Base-by-base conservation (phyloP, 352 stramenopile genomes). In the Pseudoperonospora humuli region DNA sequence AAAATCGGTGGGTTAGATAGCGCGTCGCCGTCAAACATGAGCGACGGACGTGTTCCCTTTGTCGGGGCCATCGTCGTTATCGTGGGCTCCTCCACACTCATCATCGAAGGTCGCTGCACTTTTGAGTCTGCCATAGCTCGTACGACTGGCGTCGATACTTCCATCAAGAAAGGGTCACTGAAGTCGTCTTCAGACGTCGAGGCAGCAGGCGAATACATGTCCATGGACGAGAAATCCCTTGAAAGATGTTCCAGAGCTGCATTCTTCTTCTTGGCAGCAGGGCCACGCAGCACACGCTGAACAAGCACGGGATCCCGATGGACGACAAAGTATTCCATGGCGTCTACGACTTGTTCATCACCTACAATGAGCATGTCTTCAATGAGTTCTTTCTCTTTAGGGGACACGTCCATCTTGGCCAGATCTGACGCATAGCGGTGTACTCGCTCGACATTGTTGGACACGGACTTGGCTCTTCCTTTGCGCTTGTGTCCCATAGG, bases 271-370 rank as follows among this genome's bases (percentile, higher is more conserved):
- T 61, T 51, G 7, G 46, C 45, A 14, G 18, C 58, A 9, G 68
- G 76, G 2, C 76, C 73, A 15, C 48, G 63, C 27, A 89, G 37
- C 24, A 75, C 71, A 2, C 76, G 65, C 3, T 61, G 60, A 31
- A 89, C 60, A 0, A 56, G 57, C 9, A 64, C 67, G 11, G 66
- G 41, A 46, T 89, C 81, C 10, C 67, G 70, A 46, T 70, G 63
- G 17, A 76, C 44, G 6, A 76, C 54, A 40, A 85, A 89, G 54
- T 86, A 71, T 39, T 89, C 74, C 74, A 89, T 85, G 21, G 76
- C 76, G 37, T 89, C 74, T 6, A 84, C 70, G 24, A 86, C 68
- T 45, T 85, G 75, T 21, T 79, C 76, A 48, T 89, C 76, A 14
- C 76, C 76, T 28, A 70, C 59, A 45, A 84, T 70, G 31, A 89